These are phyloP conservation scores for Grosmannia huntii DNA, from an alignment of 2,329 filamentous ascomycete species.

Conservation along the genomic window DNA sequence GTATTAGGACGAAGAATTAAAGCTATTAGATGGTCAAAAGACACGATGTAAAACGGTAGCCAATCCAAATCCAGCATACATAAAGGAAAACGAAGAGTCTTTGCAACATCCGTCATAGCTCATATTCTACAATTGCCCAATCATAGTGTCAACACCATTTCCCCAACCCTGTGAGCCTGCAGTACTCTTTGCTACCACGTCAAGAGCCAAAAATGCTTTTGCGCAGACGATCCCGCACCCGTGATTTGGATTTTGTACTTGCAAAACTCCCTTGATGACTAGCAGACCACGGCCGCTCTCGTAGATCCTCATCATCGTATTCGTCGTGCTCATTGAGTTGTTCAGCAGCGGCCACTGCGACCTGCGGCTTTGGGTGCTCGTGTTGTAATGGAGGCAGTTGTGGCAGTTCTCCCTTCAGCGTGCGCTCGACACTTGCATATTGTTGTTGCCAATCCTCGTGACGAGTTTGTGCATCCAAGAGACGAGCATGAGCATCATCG, in stretches of 20 bases:
- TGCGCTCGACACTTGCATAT: neutral
- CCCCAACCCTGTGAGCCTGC: neutral
- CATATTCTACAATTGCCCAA: neutral
- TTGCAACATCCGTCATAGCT: neutral
- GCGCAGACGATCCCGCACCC: neutral
- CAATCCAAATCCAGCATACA: neutral
- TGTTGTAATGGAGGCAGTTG: neutral
- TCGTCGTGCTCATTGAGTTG: neutral
- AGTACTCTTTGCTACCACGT: neutral
- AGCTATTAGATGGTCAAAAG: too few relatives aligned
- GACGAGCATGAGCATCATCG: neutral
- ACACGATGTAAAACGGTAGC: neutral
- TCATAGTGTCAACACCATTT: neutral
- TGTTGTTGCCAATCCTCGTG: slow-evolving; percentile 2
- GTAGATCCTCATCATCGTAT: neutral
- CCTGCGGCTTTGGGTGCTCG: neutral
- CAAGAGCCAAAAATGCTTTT: neutral
- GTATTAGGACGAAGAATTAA: too few relatives aligned
- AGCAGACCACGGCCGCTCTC: neutral
- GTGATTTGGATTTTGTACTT: neutral
- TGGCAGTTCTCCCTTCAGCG: neutral
- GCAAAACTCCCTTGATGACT: slow-evolving; percentile 2
- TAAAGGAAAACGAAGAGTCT: neutral
- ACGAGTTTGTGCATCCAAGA: neutral
- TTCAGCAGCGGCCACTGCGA: too few relatives aligned